A percentile compares a stretch with the other conserved stretches of the same genome.
phyloP scores from a whole-genome alignment of 305 asterid genomes.

The Andrographis paniculata region DNA sequence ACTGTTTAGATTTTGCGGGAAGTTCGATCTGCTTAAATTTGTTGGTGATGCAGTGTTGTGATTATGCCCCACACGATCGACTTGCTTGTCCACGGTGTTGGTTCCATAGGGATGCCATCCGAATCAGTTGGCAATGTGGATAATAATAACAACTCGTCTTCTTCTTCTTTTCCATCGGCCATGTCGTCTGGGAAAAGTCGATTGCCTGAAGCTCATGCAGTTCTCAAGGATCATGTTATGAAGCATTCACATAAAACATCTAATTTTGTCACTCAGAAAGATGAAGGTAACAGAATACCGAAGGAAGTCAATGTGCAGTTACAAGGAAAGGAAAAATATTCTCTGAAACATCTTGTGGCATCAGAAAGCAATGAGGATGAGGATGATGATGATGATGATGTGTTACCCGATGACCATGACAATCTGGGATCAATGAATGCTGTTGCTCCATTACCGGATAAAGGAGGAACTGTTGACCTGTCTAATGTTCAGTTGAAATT shows the following conservation, averaged over 20 bases:
- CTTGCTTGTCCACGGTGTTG: conserved; percentile 42
- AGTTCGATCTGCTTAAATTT: conserved; percentile 14
- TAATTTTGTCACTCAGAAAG: conserved; percentile 14
- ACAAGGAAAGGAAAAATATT: conserved; percentile 17
- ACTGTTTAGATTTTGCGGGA: not conserved
- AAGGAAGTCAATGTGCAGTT: conserved; percentile 25
- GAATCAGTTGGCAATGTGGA: conserved; percentile 21
- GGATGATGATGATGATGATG: conserved; percentile 17
- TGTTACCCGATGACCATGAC: conserved; percentile 21
- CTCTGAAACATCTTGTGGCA: conserved; percentile 14
- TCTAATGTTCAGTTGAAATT: conserved; percentile 27
- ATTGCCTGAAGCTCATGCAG: conserved; percentile 18
- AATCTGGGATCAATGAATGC: conserved; percentile 24
- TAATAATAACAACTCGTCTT: conserved; percentile 18
- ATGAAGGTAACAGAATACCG: conserved; percentile 13
- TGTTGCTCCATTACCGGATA: conserved; percentile 22
- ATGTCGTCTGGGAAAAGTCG: conserved; percentile 22
- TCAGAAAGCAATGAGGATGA: conserved; percentile 17
- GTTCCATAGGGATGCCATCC: conserved; percentile 30
- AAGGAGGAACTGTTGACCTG: conserved; percentile 27
- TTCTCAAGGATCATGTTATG: conserved; percentile 17
- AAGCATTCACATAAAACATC: conserved; percentile 26
- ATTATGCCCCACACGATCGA: conserved; percentile 27
- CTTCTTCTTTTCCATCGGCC: conserved; percentile 30
- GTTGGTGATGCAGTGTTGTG: conserved; percentile 16